phyloP scores from a whole-genome alignment of 2,329 filamentous ascomycete species.

The Fusarium buxicola region DNA sequence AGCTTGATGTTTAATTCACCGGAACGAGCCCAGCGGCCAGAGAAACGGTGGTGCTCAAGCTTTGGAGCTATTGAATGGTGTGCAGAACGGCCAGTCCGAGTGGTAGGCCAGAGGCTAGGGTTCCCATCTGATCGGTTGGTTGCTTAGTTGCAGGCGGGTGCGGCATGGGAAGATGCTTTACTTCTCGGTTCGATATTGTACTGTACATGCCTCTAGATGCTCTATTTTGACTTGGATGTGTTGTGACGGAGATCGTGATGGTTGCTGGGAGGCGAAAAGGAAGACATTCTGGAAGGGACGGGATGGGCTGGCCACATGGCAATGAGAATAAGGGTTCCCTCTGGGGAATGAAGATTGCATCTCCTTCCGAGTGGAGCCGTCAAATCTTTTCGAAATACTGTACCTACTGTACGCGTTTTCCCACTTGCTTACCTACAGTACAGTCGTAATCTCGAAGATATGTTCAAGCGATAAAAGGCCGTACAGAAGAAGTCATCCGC shows the following conservation, averaged over 20 bases:
- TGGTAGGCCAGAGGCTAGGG: background rate
- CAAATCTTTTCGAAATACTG: no score
- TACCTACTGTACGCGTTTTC: no score
- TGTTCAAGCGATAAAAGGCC: background rate
- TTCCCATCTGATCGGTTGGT: no score
- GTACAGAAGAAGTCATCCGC: background rate
- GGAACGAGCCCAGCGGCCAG: slow-evolving; percentile 2
- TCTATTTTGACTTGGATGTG: background rate
- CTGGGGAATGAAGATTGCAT: no score
- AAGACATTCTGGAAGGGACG: slow-evolving; percentile 1
- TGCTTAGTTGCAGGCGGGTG: no score
- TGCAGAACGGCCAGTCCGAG: slow-evolving; percentile 7
- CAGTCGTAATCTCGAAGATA: no score
- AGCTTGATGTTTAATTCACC: background rate
- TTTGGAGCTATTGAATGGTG: slow-evolving; percentile 13
- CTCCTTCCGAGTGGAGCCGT: no score
- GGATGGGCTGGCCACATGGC: slow-evolving; percentile 11
- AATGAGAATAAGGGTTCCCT: slow-evolving; percentile 5
- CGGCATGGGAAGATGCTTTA: no score
- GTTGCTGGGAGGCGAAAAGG: background rate
- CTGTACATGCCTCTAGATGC: no score
- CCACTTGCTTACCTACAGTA: no score
- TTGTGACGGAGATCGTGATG: background rate
- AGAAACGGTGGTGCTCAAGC: slow-evolving; percentile 11
- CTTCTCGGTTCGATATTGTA: no score